A percentile compares a stretch with the other conserved stretches of the same genome.
phyloP scores from a whole-genome alignment of 441 rosid species.

The Gossypium davidsonii region DNA sequence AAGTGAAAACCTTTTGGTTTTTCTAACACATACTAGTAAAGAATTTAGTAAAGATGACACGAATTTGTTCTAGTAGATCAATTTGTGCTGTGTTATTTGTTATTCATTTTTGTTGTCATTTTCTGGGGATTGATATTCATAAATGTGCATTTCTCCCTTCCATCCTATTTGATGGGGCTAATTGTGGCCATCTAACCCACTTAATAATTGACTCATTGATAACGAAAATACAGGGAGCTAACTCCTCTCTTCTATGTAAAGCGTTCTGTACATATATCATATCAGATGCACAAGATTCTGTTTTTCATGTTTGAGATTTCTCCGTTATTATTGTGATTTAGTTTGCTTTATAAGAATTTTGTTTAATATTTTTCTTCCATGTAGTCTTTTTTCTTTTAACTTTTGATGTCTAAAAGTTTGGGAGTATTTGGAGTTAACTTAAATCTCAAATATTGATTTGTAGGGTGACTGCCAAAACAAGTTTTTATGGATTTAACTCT shows the following conservation, averaged over 20 bases:
- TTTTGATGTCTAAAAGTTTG: neutral
- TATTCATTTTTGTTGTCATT: neutral
- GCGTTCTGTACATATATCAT: neutral
- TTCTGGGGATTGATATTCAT: neutral
- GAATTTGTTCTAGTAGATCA: neutral
- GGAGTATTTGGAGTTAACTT: neutral
- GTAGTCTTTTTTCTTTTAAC: neutral
- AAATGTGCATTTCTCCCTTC: neutral
- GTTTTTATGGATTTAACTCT: neutral
- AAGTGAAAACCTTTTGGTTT: slow-evolving; percentile 27
- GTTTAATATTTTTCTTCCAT: neutral
- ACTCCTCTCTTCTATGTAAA: neutral
- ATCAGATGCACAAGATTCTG: neutral
- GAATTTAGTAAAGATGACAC: neutral
- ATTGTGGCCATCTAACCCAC: neutral
- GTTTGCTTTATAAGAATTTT: neutral
- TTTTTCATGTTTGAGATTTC: neutral
- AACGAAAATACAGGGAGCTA: neutral
- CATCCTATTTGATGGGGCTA: neutral
- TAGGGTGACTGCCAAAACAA: slow-evolving; percentile 1
- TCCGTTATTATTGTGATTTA: neutral
- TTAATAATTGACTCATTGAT: neutral
- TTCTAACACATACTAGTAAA: neutral
- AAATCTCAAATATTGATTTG: neutral
- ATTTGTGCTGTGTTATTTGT: neutral